Base-by-base conservation (phyloP, 2,329 filamentous ascomycete species). In the Fusarium falciforme region DNA sequence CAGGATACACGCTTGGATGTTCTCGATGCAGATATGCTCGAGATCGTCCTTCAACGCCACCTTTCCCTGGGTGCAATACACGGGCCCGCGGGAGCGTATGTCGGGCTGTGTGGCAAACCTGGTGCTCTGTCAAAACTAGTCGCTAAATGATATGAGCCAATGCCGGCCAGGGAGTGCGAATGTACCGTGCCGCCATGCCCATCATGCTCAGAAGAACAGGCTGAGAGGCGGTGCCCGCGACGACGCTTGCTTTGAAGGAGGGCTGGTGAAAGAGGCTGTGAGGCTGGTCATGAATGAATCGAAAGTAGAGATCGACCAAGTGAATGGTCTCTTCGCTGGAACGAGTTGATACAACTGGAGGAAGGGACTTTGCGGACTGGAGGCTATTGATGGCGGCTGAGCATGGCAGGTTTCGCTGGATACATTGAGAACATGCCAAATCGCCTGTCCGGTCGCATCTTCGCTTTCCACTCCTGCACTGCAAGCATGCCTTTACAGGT, bases 1-100 rank as follows among this genome's bases (percentile, higher is more conserved):
- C 1, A 83, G 59, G 8, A 83, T 79, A 5, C 79, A 81, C 2
- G 81, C 78, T 57, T 82, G 81, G 4, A 82, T 74, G 31, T 80
- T 83, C 36, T 82, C 81, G 3, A 82, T 66, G 33, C 79, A 80
- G 8, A 82, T 67, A 17, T 79, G 67, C 49, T 82, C 81, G 1
- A 83, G 61, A 16, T 81, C 76, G 1, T 74, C 69, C 22, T 82
- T 80, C 1, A 83, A 20, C n/a, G 76, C 64, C n/a, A 63, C 57
- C 3, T 66, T 74, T 9, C 55, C 76, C 57, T 72, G 63, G 5
- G 49, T 59, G 2, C 70, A 72, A 49, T 77, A 77, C n/a, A 69
- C 40, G 0, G 70, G 17, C 5, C 76, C 76, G 1, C 68, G 76
- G 14, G 74, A 60, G 2, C 72, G 73, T 17, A 76, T 33, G 0